Base-by-base conservation (phyloP, 345 rosid genomes). In the Raphanus raphanistrum region DNA sequence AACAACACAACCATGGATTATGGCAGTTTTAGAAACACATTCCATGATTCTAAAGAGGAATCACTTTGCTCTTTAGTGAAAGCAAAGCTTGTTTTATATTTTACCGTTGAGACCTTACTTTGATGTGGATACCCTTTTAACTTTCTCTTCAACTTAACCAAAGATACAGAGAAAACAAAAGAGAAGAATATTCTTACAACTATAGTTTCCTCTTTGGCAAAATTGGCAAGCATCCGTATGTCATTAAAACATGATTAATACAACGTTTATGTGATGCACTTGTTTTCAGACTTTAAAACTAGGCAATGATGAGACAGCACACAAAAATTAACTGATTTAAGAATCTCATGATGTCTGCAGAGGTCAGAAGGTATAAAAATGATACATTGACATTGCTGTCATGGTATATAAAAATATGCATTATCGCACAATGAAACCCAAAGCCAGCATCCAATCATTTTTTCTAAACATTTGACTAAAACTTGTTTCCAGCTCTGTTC, bases 51-150 rank as follows among this genome's bases (percentile, higher is more conserved):
- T 60, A 33, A 16, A 68, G 29, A 72, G 31, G 66, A 73, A 68
- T 73, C 74, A 35, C 74, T 79, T 79, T 79, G 21, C 75, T 68
- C 79, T 79, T 74, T 74, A 73, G 79, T 79, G 71, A 79, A 68
- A 79, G 68, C 28, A 79, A 79, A 79, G 82, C 66, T 68, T 79
- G 79, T 68, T 79, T 79, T 68, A 73, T 26, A 67, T 67, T 68
- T 79, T 27, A 79, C 79, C 82, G 82, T 79, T 74, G 54, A 63
- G 75, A 63, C 29, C 31, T 68, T 4, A 63, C 79, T 79, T 79
- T 79, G 12, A 74, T 79, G 82, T 73, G 8, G 26, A 26, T 1
- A 25, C 68, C 68, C 41, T 72, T 64, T 78, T 13, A 67, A 12
- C 74, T 79, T 67, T 79, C 60, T 73, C 33, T 63, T 62, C 61